Base-by-base conservation (phyloP, 176 grass and related monocot genomes). In the Avena eriantha region DNA sequence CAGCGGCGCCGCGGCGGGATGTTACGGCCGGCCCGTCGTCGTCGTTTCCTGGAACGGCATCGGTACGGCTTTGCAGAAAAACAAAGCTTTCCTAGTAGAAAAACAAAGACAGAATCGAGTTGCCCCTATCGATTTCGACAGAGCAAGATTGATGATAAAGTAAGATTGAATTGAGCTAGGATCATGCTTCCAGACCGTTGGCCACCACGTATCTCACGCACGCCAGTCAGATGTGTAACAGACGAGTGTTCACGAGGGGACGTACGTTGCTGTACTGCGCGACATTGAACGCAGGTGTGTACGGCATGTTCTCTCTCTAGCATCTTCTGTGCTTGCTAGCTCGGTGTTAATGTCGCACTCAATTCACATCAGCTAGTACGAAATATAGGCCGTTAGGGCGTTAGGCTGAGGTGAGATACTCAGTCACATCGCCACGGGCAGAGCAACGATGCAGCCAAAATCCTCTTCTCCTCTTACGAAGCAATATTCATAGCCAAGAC, bases 41-140 rank as follows among this genome's bases (percentile, higher is more conserved):
- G 83, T 89, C 82, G 88, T 76, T 85, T 89, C 69, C 36, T 34
- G 6, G 69, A 76, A 80, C 77, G 49, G 77, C 88, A 89, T 54
- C 48, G 14, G 71, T 23, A 22, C 43, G 23, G 17, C 47, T 16
- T 18, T 24, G 6, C 64, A 0, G 29, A 67, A 67, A 67, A 35
- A 67, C 64, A 67, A 67, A 67, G 29, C 64, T 9, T 65, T 3
- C 60, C 4, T 12, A n/a, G n/a, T n/a, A n/a, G n/a, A n/a, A 66
- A 11, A 33, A 33, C 63, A 66, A 10, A 6, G 4, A 47, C 45
- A 47, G 45, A 47, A 47, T 61, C 59, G 22, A 22, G 8, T 3
- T 60, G 4, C 56, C 10, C 56, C 21, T 4, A 61, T 61, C 59
- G 59, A 24, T n/a, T 21, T 24, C 59, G 59, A 61, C 59, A 61